A percentile compares a stretch with the other conserved stretches of the same genome.
phyloP scores from a whole-genome alignment of 495 filamentous ascomycete genomes.

The Hypoxylon trugodes region DNA sequence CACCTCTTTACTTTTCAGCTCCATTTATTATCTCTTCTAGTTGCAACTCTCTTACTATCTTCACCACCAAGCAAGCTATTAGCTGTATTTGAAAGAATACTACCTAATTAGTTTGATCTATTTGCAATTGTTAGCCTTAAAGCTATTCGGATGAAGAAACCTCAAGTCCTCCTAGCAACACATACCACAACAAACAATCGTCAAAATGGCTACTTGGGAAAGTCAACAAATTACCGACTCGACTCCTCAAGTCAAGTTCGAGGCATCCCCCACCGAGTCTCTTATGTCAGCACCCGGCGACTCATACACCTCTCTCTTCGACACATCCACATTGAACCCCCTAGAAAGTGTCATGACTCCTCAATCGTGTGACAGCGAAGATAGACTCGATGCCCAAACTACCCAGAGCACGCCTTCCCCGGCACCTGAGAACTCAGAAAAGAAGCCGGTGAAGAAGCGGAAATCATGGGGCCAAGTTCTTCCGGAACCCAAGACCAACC shows the following conservation, averaged over 20 bases:
- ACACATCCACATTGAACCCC: conserved; percentile 47
- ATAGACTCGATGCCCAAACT: conserved; percentile 17
- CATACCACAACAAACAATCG: not conserved
- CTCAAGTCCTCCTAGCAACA: conserved; percentile 48
- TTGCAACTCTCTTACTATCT: not conserved
- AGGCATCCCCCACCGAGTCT: conserved; percentile 60
- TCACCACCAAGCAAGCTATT: conserved; percentile 11
- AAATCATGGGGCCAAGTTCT: conserved; percentile 99
- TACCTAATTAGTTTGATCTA: not conserved
- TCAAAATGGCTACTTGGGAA: conserved; percentile 52
- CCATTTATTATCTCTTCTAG: conserved; percentile 22
- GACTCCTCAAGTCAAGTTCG: conserved; percentile 57
- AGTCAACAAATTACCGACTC: conserved; percentile 42
- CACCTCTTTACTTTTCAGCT: conserved; percentile 49
- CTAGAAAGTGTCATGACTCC: conserved; percentile 58
- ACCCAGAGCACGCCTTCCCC: conserved; percentile 27
- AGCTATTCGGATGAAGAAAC: conserved; percentile 35
- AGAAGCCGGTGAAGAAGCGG: conserved; percentile 91
- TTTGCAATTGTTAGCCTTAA: conserved; percentile 15
- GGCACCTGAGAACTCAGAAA: conserved; percentile 55
- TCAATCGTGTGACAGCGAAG: conserved; percentile 47
- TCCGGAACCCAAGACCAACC: conserved; percentile 93
- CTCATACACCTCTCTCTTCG: conserved; percentile 60
- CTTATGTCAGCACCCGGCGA: conserved; percentile 62
- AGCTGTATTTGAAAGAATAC: not conserved